phyloP scores from a whole-genome alignment of 1,284 basidiomycete genomes.

The Golubevia pallescens region DNA sequence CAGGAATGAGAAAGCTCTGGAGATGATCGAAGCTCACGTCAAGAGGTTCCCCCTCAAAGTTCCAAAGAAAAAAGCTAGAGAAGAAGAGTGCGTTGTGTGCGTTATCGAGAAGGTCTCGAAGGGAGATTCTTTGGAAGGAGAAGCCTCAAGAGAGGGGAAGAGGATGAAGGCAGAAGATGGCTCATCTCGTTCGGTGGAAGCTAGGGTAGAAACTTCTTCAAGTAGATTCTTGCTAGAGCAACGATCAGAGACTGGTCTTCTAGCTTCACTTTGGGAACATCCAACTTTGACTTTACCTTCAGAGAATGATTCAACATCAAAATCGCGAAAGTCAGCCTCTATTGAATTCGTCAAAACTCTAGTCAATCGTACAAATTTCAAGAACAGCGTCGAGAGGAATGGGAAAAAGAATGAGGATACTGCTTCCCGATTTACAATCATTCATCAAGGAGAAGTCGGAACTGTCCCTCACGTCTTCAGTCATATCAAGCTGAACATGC shows the following conservation, averaged over 20 bases:
- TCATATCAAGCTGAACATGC: constrained; percentile 88
- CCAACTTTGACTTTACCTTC: constrained; percentile 68
- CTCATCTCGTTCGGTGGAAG: background rate
- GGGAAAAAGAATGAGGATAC: constrained; percentile 34
- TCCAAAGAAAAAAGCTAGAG: constrained; percentile 79
- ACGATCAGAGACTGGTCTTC: constrained; percentile 72
- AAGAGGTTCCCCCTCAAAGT: constrained; percentile 85
- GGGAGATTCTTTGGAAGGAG: constrained; percentile 24
- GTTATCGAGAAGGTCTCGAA: constrained; percentile 85
- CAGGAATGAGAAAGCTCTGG: constrained; percentile 6
- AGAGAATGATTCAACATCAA: constrained; percentile 8
- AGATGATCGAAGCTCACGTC: constrained; percentile 65
- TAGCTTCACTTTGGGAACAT: constrained; percentile 86
- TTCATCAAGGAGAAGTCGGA: constrained; percentile 22
- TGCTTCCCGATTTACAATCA: constrained; percentile 17
- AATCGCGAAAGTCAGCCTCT: constrained; percentile 6
- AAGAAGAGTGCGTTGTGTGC: constrained; percentile 84
- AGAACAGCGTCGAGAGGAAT: constrained; percentile 48
- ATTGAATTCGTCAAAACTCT: constrained; percentile 12
- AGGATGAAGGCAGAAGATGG: constrained; percentile 82
- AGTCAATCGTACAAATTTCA: constrained; percentile 8
- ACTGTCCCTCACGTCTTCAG: constrained; percentile 81
- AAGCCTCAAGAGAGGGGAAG: constrained; percentile 74
- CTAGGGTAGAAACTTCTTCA: background rate
- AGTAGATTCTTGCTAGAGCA: constrained; percentile 22